Conservation (phyloP, 2,329 filamentous ascomycete species). For the Hymenotorrendiella dingleyae region DNA sequence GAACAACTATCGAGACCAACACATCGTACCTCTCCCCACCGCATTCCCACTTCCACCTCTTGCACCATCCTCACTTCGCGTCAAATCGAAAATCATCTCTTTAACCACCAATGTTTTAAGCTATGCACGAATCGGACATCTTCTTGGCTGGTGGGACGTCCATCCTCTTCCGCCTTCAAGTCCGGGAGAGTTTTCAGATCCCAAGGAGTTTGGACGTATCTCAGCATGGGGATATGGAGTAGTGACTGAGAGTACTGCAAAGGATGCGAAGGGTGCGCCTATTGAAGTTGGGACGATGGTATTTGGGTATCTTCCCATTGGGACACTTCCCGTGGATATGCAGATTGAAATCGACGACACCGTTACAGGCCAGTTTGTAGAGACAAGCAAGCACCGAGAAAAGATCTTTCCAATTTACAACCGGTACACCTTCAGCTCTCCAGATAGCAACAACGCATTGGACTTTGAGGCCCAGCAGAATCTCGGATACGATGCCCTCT, state of each 20-base stretch:
- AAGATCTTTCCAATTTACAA: conserved; percentile 25
- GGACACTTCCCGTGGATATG: conserved; percentile 23
- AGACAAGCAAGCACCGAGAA: conserved; percentile 17
- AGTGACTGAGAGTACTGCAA: conserved; percentile 21
- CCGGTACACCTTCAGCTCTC: conserved; percentile 14
- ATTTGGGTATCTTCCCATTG: conserved; percentile 25
- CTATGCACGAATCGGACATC: conserved; percentile 20
- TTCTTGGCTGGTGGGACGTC: conserved; percentile 26
- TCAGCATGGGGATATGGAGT: conserved; percentile 24
- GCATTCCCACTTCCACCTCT: conserved; percentile 15
- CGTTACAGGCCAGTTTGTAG: conserved; percentile 14
- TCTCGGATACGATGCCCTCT: conserved; percentile 18
- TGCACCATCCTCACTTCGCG: conserved; percentile 16
- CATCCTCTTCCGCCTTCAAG: conserved; percentile 22
- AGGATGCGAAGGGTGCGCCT: not conserved
- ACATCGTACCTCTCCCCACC: conserved; percentile 18
- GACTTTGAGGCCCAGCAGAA: conserved; percentile 9
- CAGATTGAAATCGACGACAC: conserved; percentile 10
- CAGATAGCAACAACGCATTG: not conserved
- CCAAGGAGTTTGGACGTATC: conserved; percentile 22
- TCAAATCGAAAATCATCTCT: conserved; percentile 19
- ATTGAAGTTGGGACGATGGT: conserved; percentile 15
- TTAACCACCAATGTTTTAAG: conserved; percentile 24
- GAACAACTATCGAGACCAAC: conserved; percentile 22
- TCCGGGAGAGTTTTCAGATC: conserved; percentile 17